Conservation (phyloP, 208 protist genomes). For the Crithidia expoeki region DNA sequence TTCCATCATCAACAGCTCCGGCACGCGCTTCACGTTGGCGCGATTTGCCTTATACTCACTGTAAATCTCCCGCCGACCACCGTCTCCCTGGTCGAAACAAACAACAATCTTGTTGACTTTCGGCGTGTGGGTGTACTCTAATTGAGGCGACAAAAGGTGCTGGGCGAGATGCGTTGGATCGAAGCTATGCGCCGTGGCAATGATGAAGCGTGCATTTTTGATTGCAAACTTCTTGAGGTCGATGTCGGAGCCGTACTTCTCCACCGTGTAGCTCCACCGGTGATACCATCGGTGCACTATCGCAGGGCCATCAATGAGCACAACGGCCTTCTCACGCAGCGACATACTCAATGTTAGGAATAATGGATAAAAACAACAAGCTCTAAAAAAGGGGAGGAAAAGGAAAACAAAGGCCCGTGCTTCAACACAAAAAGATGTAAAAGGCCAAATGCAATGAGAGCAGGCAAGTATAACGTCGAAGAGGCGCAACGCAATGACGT, state of each 20-base stretch:
- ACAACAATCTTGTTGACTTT: conserved; percentile 89
- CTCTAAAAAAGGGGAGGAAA: conserved; percentile 9
- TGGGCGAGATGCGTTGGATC: conserved; percentile 82
- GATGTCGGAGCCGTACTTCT: conserved; percentile 48
- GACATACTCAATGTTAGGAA: conserved; percentile 36
- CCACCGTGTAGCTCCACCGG: conserved; percentile 74
- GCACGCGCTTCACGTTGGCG: conserved; percentile 30
- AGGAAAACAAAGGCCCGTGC: neutral
- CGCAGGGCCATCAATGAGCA: conserved; percentile 87
- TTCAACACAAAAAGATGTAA: neutral
- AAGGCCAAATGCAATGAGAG: neutral
- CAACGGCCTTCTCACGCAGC: conserved; percentile 66
- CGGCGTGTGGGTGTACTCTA: conserved; percentile 86
- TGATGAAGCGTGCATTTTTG: conserved; percentile 75
- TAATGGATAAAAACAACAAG: conserved; percentile 12
- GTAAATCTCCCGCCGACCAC: conserved; percentile 79
- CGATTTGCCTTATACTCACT: conserved; percentile 84
- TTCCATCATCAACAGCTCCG: conserved; percentile 74
- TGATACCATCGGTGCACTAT: conserved; percentile 91
- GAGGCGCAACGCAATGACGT: neutral
- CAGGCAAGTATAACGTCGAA: neutral
- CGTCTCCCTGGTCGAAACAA: conserved; percentile 91
- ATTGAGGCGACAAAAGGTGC: conserved; percentile 85
- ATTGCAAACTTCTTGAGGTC: conserved; percentile 85
- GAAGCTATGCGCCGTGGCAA: conserved; percentile 88